Conservation (phyloP, 2,329 filamentous ascomycete species). For the Hypoxylon sp. region DNA sequence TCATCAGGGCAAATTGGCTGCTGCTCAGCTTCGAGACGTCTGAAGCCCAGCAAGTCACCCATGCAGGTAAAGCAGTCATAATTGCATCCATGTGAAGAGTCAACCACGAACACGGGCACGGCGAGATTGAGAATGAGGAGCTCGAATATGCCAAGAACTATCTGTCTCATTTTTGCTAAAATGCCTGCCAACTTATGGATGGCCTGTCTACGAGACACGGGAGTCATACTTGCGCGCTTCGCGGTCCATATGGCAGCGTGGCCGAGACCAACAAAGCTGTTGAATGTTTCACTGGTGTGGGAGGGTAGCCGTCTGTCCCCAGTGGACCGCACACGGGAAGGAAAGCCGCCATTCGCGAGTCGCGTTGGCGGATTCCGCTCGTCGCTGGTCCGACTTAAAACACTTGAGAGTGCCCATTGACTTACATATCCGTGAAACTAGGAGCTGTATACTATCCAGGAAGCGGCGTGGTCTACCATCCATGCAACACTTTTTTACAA, state of each 20-base stretch:
- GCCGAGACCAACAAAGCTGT: conserved; percentile 39
- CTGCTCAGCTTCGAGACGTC: conserved; percentile 75
- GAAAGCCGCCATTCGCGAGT: conserved; percentile 34
- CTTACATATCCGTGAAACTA: conserved; percentile 33
- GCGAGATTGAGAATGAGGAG: neutral
- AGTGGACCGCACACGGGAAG: conserved; percentile 33
- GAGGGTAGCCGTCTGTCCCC: conserved; percentile 20
- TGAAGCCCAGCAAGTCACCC: conserved; percentile 67
- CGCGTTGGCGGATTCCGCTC: conserved; percentile 32
- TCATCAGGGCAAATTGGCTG: conserved; percentile 72
- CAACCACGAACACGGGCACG: neutral
- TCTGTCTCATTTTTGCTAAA: conserved; percentile 11
- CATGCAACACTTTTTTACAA: conserved; percentile 33
- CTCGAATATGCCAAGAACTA: conserved; percentile 9
- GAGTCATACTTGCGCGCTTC: conserved; percentile 4
- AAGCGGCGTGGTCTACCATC: conserved; percentile 27
- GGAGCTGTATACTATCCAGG: conserved; percentile 38
- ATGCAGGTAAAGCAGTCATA: conserved; percentile 74
- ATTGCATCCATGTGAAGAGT: conserved; percentile 62
- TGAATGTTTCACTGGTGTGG: conserved; percentile 30
- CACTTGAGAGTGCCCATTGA: conserved; percentile 22
- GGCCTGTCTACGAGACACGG: conserved; percentile 21
- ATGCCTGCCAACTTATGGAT: conserved; percentile 14
- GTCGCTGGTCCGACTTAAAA: conserved; percentile 11
- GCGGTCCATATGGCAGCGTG: conserved; percentile 25